Percentiles rank a stretch among this genome's conserved stretches.
Conservation (phyloP, 129 eudicot species). For the Lonicera japonica region DNA sequence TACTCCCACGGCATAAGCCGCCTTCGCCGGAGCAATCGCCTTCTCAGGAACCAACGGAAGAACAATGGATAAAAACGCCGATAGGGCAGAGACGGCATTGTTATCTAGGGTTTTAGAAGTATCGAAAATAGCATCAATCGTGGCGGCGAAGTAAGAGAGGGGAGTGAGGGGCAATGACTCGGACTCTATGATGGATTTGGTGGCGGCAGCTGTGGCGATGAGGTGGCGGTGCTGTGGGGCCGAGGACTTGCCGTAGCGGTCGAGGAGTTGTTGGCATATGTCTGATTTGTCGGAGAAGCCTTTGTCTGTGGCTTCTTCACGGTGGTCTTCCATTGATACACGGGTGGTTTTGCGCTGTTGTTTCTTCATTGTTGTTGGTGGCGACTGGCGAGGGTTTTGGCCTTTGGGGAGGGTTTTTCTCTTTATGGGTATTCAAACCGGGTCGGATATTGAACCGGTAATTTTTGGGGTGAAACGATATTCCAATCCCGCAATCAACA, state of each 20-base stretch:
- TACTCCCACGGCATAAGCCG: slow-evolving; percentile 53
- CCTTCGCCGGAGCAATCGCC: slow-evolving; percentile 50
- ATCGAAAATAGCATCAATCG: slow-evolving; percentile 55
- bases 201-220: slow-evolving; percentile 87
- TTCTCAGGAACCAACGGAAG: slow-evolving; percentile 52
- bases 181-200: slow-evolving; percentile 64
- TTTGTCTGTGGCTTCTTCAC: slow-evolving; percentile 16
- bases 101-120: slow-evolving; percentile 38
- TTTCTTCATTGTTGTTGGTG: background rate
- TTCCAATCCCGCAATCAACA: too few species aligned
- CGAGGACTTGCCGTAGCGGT: slow-evolving; percentile 80
- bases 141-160: slow-evolving; percentile 84
- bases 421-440: background rate
- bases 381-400: background rate
- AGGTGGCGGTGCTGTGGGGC: slow-evolving; percentile 96
- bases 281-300: slow-evolving; percentile 37
- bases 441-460: background rate
- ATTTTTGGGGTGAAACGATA: too few species aligned
- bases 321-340: slow-evolving; percentile 19
- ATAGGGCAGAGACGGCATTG: slow-evolving; percentile 53
- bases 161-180: slow-evolving; percentile 68
- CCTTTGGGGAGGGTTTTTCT: background rate
- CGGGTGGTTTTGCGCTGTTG: background rate
- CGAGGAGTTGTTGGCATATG: slow-evolving; percentile 61
- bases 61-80: slow-evolving; percentile 71